Base-by-base conservation (phyloP, 2,329 filamentous ascomycete genomes). In the Didymellaceae sp. region DNA sequence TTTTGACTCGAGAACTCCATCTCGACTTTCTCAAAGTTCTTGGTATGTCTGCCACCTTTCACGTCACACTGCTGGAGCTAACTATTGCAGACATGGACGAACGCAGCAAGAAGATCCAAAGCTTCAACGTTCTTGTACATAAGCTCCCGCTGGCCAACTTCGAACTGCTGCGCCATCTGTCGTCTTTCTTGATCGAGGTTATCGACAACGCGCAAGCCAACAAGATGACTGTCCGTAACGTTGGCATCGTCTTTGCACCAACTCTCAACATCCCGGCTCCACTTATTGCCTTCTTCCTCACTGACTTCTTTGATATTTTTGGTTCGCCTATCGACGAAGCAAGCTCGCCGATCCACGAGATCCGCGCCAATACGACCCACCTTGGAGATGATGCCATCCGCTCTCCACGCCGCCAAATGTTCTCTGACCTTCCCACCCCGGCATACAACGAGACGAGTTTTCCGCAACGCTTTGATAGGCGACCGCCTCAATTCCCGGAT, bases 221-320 rank as follows among this genome's bases (percentile, higher is more conserved):
- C 78, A 97, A 97, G 80, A 99, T 99, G 94, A 97, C 90, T 9
- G 90, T 97, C 44, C 87, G 93, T 59, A 99, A 99, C 67, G 77
- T 99, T 45, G 93, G 94, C 58, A 97, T 99, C 63, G 93, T 99
- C 48, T 99, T 99, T 73, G 96, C 94, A 13, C 94, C 94, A 0
- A 97, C 94, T 0, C 82, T 99, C 45, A 97, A 97, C 72, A 96
- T 99, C 33, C 93, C 94, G 0, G 91, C 91, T 0, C 92, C 93
- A 0, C 88, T 99, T 9, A 97, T 99, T 71, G 91, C 92, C 3
- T 83, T 95, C 72, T 94, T 99, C 73, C 80, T 99, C 50, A 92
- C 94, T 58, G 92, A 97, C 66, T 97, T 91, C 68, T 83, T 89
- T 56, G 83, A 82, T 32, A 93, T 99, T 38, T 99, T 97, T 68